A percentile compares a stretch with the other conserved stretches of the same genome.
These are phyloP conservation scores for Linanthus parryae DNA, from an alignment of 148 eudicot species.

Conservation along the genomic window DNA sequence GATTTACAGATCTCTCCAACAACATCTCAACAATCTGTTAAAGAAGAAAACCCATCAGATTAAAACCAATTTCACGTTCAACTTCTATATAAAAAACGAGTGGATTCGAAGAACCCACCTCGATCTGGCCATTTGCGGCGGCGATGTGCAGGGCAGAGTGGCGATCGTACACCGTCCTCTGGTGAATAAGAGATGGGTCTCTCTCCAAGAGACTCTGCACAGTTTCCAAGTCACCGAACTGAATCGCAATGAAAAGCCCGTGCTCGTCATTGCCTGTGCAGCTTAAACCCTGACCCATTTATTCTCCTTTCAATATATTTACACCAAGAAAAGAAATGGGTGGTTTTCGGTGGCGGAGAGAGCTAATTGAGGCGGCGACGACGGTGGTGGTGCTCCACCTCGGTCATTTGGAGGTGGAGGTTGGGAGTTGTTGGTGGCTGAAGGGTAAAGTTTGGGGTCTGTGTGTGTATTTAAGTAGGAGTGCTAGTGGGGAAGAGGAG, in stretches of 20 bases:
- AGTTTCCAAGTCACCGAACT: conserved; percentile 53
- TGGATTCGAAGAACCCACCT: conserved; percentile 38
- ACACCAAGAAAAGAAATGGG: background rate
- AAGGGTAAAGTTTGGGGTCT: conserved; percentile 10
- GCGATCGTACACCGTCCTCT: conserved; percentile 55
- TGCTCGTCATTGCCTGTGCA: conserved; percentile 41
- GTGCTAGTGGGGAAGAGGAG: background rate
- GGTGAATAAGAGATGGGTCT: conserved; percentile 41
- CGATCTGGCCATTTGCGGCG: conserved; percentile 87
- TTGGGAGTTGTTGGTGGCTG: conserved; percentile 15
- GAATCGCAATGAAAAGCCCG: conserved; percentile 48
- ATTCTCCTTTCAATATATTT: conserved; percentile 7
- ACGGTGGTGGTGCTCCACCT: conserved; percentile 11
- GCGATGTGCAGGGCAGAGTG: conserved; percentile 82
- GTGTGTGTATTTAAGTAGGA: conserved; percentile 2
- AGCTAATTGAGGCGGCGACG: background rate
- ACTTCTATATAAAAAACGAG: background rate
- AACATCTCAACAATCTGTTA: conserved; percentile 72
- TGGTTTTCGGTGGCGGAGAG: background rate
- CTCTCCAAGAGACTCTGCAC: conserved; percentile 28
- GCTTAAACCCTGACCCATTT: conserved; percentile 85
- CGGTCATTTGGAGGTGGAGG: conserved; percentile 20
- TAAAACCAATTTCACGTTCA: background rate
- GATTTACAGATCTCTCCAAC: conserved; percentile 62
- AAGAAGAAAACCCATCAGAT: conserved; percentile 15